These are phyloP conservation scores for Saccharomycopsis hybrid DNA, from an alignment of 1,139 yeast species.

Conservation along the genomic window DNA sequence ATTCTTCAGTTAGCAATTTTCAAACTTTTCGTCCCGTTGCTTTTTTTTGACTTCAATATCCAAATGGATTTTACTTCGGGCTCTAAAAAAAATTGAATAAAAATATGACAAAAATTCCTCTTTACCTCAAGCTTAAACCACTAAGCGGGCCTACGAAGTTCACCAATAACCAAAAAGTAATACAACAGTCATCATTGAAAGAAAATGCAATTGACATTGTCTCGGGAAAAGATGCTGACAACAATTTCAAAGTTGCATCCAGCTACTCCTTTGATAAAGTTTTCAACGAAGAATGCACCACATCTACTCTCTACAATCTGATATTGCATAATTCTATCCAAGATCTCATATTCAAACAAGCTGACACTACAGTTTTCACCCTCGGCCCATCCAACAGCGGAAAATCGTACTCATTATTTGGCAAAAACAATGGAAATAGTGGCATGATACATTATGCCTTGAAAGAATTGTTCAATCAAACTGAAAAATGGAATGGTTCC, in stretches of 20 bases:
- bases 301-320: slow-evolving; percentile 1
- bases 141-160: not conserved
- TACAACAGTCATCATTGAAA: not conserved
- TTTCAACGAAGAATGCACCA: slow-evolving; percentile 4
- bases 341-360: slow-evolving; percentile 27
- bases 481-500: slow-evolving; percentile 1
- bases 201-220: not conserved
- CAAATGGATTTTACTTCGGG: too few relatives aligned
- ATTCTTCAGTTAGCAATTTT: too few relatives aligned
- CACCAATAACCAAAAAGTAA: not conserved
- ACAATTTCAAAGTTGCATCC: not conserved
- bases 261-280: slow-evolving; percentile 10
- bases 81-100: too few relatives aligned
- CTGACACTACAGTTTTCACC: slow-evolving; percentile 39
- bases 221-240: not conserved
- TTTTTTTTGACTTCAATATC: too few relatives aligned
- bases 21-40: too few relatives aligned
- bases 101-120: slow-evolving; percentile 5
- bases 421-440: slow-evolving; percentile 23
- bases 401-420: slow-evolving; percentile 34
- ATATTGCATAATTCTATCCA: slow-evolving; percentile 5
- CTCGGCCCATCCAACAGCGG: slow-evolving; percentile 49
- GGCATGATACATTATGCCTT: slow-evolving; percentile 26
- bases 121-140: slow-evolving; percentile 6
- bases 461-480: slow-evolving; percentile 24